Base-by-base conservation (phyloP, 179 eudicot species). In the Corrigiola litoralis region DNA sequence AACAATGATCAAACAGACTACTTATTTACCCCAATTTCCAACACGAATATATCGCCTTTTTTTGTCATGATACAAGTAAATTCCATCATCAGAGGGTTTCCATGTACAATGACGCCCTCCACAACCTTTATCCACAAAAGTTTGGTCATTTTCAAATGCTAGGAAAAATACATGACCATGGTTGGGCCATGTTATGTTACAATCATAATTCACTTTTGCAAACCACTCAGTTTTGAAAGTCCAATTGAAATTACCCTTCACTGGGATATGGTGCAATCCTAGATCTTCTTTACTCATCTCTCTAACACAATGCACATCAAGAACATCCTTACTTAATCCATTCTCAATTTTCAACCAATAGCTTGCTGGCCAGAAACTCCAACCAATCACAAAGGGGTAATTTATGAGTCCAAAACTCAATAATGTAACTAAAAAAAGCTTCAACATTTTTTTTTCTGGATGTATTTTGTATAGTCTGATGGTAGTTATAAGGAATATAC, bases 71-170 rank as follows among this genome's bases (percentile, higher is more conserved):
- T 54, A 55, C 61, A 53, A 28, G 29, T 41, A 66, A n/a, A 66
- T 53, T 4, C 50, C 69, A 54, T 53, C 61, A 18, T 66, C 61
- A 1, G 7, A 6, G 2, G 52, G 25, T 40, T 16, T 40, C 61
- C 61, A 66, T 40, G 2, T 38, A 54, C 69, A 66, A 66, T 54
- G 69, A 17, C 34, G 60, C 2, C 28, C 69, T 8, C 69, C 69
- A 41, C 61, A 66, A 0, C 0, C 2, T 1, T 28, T 10, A 40
- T 66, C 69, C n/a, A 54, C 61, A 25, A 66, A 66, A 11, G 21
- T 25, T 2, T 10, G 51, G 1, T 40, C 41, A 9, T 66, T 24
- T 37, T 18, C 40, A 18, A 66, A 66, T n/a, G 38, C 61, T 0
- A 10, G 0, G 2, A 41, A 9, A 12, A 6, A 11, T 13, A 29